These are phyloP conservation scores for Blastobotrys chiropterorum DNA, from an alignment of 805 yeast species.

Conservation along the genomic window DNA sequence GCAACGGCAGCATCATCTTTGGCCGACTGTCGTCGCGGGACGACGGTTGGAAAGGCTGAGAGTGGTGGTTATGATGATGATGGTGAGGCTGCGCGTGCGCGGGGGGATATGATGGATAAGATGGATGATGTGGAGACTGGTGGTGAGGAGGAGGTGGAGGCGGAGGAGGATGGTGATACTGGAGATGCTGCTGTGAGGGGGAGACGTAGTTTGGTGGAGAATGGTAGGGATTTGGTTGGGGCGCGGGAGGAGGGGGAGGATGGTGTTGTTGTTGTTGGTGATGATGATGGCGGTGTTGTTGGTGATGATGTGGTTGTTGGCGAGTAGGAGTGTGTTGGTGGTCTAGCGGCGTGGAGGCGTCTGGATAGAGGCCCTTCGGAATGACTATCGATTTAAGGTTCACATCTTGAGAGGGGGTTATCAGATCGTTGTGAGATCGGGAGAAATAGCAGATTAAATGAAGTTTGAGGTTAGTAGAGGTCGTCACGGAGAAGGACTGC, in stretches of 20 bases:
- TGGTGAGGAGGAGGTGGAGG: slow-evolving; percentile 7
- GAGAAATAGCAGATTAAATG: slow-evolving; percentile 57
- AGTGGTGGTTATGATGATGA: slow-evolving; percentile 8
- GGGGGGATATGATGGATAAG: slow-evolving; percentile 8
- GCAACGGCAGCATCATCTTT: background rate
- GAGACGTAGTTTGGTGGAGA: background rate
- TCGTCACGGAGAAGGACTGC: slow-evolving; percentile 55
- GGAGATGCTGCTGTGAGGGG: background rate
- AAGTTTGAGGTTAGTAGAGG: slow-evolving; percentile 45
- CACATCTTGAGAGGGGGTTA: slow-evolving; percentile 42
- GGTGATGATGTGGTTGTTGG: slow-evolving; percentile 4
- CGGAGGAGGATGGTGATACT: background rate
- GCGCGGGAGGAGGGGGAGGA: slow-evolving; percentile 13
- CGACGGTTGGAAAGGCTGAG: background rate
- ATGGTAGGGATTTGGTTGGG: background rate
- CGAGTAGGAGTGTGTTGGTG: slow-evolving; percentile 6
- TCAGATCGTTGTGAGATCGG: slow-evolving; percentile 23
- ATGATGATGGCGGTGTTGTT: slow-evolving; percentile 8
- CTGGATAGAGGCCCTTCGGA: slow-evolving; percentile 36
- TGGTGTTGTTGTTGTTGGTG: slow-evolving; percentile 11
- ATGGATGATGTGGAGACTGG: slow-evolving; percentile 7
- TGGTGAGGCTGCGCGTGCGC: slow-evolving; percentile 9
- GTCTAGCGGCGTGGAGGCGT: slow-evolving; percentile 22
- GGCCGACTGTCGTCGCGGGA: slow-evolving; percentile 6
- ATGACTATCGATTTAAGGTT: slow-evolving; percentile 31